Conservation (phyloP, 1,284 basidiomycete genomes). For the Flammula alnicola region DNA sequence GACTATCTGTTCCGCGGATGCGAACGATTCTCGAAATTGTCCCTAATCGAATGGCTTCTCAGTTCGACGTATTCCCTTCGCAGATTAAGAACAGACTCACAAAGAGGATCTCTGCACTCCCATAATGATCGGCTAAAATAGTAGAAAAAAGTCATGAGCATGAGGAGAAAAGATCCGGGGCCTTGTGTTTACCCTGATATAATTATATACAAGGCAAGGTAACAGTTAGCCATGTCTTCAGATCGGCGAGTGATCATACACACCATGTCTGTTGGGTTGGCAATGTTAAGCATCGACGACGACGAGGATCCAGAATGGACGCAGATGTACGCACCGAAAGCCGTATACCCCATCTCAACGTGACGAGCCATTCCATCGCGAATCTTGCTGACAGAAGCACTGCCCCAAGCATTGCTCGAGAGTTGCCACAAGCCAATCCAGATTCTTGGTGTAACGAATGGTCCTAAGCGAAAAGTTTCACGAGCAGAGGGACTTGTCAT, state of each 20-base stretch:
- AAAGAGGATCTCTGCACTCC: conserved; percentile 77
- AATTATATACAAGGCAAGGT: conserved; percentile 1
- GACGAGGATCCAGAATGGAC: not conserved
- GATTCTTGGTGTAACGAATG: conserved; percentile 63
- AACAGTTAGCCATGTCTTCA: not conserved
- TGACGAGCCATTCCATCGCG: conserved; percentile 69
- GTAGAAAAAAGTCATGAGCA: conserved; percentile 7
- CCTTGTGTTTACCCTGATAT: conserved; percentile 30
- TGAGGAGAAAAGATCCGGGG: conserved; percentile 4
- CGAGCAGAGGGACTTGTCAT: conserved; percentile 24
- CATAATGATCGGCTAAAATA: conserved; percentile 78
- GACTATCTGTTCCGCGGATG: conserved; percentile 50
- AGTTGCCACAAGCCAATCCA: conserved; percentile 85
- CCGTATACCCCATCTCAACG: conserved; percentile 67
- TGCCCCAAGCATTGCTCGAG: conserved; percentile 82
- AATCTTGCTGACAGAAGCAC: conserved; percentile 66
- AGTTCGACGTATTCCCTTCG: conserved; percentile 11
- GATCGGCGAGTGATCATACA: conserved; percentile 22
- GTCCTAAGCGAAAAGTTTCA: conserved; percentile 67
- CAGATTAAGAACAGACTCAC: conserved; percentile 49
- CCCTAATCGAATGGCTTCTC: conserved; percentile 51
- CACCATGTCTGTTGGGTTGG: conserved; percentile 54
- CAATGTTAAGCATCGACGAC: conserved; percentile 14
- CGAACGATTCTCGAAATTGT: conserved; percentile 58
- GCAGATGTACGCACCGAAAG: conserved; percentile 60